These are phyloP conservation scores for Climacium dendroides DNA, from an alignment of 225 moss, liverwort and hornwort species.

Conservation along the genomic window DNA sequence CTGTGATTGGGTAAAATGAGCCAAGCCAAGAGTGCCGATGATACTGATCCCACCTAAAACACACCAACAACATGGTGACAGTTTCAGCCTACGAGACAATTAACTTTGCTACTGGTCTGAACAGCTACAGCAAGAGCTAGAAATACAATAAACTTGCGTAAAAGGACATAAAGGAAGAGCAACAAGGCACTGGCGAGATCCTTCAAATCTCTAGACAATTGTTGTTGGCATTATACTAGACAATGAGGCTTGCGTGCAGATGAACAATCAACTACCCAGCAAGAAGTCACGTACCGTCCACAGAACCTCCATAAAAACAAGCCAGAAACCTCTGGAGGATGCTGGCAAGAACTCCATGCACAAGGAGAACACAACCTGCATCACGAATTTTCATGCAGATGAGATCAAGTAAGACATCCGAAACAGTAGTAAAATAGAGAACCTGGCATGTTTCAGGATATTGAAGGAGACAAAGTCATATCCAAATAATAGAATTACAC, in stretches of 20 bases:
- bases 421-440: not conserved
- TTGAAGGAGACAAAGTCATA: not conserved
- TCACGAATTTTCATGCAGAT: not conserved
- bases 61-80: not conserved
- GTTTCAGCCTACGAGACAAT: not conserved
- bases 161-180: not conserved
- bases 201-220: not conserved
- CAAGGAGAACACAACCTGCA: slow-evolving; percentile 83
- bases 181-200: not conserved
- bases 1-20: slow-evolving; percentile 63
- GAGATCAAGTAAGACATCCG: not conserved
- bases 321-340: slow-evolving; percentile 91
- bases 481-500: not conserved
- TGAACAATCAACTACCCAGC: not conserved
- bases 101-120: not conserved
- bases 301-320: slow-evolving; percentile 83
- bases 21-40: slow-evolving; percentile 82
- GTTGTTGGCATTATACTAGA: not conserved
- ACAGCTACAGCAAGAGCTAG: not conserved
- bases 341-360: slow-evolving; percentile 92
- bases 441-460: not conserved
- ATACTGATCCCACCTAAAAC: slow-evolving; percentile 67
- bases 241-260: not conserved
- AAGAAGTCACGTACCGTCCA: slow-evolving; percentile 68
- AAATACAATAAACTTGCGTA: not conserved